These are phyloP conservation scores for Phytophthora uliginosa DNA, from an alignment of 352 stramenopile genomes.

Conservation along the genomic window DNA sequence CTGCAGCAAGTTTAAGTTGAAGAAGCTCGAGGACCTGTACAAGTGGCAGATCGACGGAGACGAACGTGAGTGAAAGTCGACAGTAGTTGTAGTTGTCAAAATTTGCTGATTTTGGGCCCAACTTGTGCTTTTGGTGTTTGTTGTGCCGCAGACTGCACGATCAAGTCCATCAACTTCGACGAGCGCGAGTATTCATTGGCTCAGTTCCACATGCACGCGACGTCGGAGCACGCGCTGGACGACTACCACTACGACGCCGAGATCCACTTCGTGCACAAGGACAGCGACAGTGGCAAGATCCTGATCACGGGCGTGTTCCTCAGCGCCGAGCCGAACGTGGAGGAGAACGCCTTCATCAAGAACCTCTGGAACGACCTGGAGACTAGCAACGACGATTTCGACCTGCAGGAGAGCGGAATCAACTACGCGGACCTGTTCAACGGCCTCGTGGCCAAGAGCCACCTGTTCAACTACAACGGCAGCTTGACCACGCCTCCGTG, in stretches of 20 bases:
- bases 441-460: slow-evolving; percentile 54
- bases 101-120: background rate
- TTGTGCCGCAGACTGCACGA: slow-evolving; percentile 52
- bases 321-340: slow-evolving; percentile 38
- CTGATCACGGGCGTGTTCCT: slow-evolving; percentile 57
- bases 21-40: slow-evolving; percentile 70
- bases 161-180: slow-evolving; percentile 54
- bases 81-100: too few species aligned
- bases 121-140: background rate
- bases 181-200: slow-evolving; percentile 55
- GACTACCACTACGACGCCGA: slow-evolving; percentile 55
- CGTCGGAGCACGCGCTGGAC: slow-evolving; percentile 60
- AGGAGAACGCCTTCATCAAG: slow-evolving; percentile 59
- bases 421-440: slow-evolving; percentile 74
- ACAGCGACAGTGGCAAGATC: slow-evolving; percentile 35
- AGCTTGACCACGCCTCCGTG: slow-evolving; percentile 70
- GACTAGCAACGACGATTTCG: slow-evolving; percentile 38
- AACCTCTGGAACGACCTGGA: slow-evolving; percentile 56
- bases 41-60: slow-evolving; percentile 64
- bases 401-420: slow-evolving; percentile 49
- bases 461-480: slow-evolving; percentile 76
- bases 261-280: slow-evolving; percentile 66
- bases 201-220: slow-evolving; percentile 67
- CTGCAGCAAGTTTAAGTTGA: slow-evolving; percentile 56
- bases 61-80: slow-evolving; percentile 33